Conservation (phyloP, 768 basidiomycete species). For the Rhodocollybia butyracea region DNA sequence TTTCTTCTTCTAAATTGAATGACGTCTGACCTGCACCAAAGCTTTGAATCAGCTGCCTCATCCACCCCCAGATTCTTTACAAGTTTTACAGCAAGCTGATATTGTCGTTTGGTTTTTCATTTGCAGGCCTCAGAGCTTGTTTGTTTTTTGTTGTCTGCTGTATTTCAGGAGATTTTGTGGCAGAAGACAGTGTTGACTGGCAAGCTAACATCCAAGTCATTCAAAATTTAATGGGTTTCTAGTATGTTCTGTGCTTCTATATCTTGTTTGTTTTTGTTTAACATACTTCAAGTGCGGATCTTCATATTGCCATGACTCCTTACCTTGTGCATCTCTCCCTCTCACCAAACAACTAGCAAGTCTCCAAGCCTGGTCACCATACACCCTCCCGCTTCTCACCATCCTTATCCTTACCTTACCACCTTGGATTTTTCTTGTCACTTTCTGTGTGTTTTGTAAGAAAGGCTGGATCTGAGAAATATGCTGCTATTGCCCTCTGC, state of each 20-base stretch:
- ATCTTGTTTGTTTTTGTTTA: background rate
- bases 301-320: conserved; percentile 50
- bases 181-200: conserved; percentile 76
- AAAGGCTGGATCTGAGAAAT: too few relatives aligned
- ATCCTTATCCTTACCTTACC: conserved; percentile 44
- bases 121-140: too few relatives aligned
- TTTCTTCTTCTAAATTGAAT: too few relatives aligned
- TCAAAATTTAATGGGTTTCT: conserved; percentile 88
- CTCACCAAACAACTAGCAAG: conserved; percentile 39
- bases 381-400: conserved; percentile 52
- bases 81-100: conserved; percentile 23
- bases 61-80: conserved; percentile 26
- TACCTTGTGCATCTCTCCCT: conserved; percentile 49
- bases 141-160: too few relatives aligned
- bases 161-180: conserved; percentile 16
- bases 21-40: conserved; percentile 37
- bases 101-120: too few relatives aligned
- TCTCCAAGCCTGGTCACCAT: conserved; percentile 41
- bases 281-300: conserved; percentile 53
- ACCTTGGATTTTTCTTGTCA: conserved; percentile 45
- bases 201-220: conserved; percentile 86
- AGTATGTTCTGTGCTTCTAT: conserved; percentile 44
- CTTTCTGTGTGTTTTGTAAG: conserved; percentile 45
- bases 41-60: conserved; percentile 42
- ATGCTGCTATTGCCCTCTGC: too few relatives aligned